Evolutionary conservation across 805 yeast species (phyloP).

Genomic region (Myxozyma neotropica): DNA sequence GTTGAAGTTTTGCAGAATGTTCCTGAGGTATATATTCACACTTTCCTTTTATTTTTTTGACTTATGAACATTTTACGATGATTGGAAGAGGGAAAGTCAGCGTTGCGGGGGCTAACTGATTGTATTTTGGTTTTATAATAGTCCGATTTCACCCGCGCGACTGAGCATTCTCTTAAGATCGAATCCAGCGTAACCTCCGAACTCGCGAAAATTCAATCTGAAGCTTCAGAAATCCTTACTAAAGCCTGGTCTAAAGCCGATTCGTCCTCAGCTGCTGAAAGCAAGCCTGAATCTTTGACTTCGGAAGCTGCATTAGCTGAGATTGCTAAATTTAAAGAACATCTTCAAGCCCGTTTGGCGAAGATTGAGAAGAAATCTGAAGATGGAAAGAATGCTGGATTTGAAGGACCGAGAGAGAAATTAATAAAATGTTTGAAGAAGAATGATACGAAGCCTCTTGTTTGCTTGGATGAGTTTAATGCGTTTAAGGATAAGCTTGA

Average conservation of each 20-base stretch:
- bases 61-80: background rate
- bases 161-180: slow-evolving; percentile 40
- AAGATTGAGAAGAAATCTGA: slow-evolving; percentile 47
- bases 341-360: slow-evolving; percentile 33
- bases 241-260: slow-evolving; percentile 20
- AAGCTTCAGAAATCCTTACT: slow-evolving; percentile 39
- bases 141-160: slow-evolving; percentile 45
- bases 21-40: slow-evolving; percentile 32
- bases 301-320: slow-evolving; percentile 27
- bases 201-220: slow-evolving; percentile 40
- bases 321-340: slow-evolving; percentile 24
- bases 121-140: too few species aligned
- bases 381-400: slow-evolving; percentile 24
- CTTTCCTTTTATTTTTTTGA: background rate
- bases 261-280: slow-evolving; percentile 6
- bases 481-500: slow-evolving; percentile 62
- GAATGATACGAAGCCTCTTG: slow-evolving; percentile 63
- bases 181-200: slow-evolving; percentile 44
- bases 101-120: too few species aligned
- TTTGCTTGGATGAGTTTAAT: slow-evolving; percentile 82
- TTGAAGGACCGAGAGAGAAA: slow-evolving; percentile 44
- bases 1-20: slow-evolving; percentile 41
- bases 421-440: slow-evolving; percentile 61
- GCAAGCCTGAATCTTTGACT: slow-evolving; percentile 21
- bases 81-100: background rate